Evolutionary conservation across 78 protist species (phyloP).

Genomic region (Dictyostelium capitatum): DNA sequence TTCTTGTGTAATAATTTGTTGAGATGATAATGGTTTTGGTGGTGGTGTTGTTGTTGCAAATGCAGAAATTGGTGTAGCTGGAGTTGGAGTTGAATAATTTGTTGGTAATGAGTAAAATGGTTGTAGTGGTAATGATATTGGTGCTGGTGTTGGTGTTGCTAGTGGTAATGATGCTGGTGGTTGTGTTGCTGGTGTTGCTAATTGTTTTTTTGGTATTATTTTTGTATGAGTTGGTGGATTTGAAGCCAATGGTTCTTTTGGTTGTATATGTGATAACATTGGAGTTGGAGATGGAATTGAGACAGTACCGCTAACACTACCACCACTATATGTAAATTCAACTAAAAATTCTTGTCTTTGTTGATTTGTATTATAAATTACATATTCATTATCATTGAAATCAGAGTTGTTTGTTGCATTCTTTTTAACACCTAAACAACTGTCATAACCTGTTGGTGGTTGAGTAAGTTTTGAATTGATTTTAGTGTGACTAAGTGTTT

Average conservation of each 20-base stretch:
- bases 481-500: not conserved
- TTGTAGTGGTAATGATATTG: not conserved
- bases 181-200: not conserved
- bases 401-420: conserved; percentile 16
- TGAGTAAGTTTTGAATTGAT: conserved; percentile 21
- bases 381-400: conserved; percentile 80
- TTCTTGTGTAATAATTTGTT: not conserved
- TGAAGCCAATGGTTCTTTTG: not conserved
- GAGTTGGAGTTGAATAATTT: not conserved
- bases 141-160: not conserved
- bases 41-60: not conserved
- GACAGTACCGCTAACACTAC: not conserved
- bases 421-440: conserved; percentile 61
- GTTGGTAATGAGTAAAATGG: not conserved
- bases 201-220: too few relatives aligned
- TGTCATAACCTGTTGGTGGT: conserved; percentile 75
- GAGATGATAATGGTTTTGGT: not conserved
- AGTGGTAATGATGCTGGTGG: not conserved
- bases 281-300: not conserved
- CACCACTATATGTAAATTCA: conserved; percentile 46
- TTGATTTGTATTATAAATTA: conserved; percentile 61
- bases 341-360: conserved; percentile 71
- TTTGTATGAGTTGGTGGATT: not conserved
- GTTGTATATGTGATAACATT: not conserved
- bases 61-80: not conserved